Evolutionary conservation across 768 basidiomycete species (phyloP), one percentile per base, ranked within the genome.

Genomic region (Podaxis sp.): DNA sequence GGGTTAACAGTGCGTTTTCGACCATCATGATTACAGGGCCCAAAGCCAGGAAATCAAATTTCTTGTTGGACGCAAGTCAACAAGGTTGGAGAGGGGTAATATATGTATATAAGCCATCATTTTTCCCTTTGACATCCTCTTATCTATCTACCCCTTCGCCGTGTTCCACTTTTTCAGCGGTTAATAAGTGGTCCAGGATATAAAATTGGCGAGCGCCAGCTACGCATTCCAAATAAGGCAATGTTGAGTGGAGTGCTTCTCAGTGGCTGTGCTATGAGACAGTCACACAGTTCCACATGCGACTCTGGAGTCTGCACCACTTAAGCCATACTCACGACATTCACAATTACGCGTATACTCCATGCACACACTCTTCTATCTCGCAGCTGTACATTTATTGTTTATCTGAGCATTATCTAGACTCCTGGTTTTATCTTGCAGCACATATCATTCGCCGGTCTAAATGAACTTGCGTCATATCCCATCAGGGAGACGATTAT

Each of bases 171-270:
- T 46, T n/a, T 46, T 19, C 19, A 6, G 44, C 15, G 17, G 15
- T n/a, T 17, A 46, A 46, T 19, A 24, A 6, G 49, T 24, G 9
- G 49, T 51, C 24, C 5, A 24, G 7, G 11, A 22, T 3, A 24
- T 26, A 24, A 51, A 51, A 51, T 51, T 6, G 28, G 28, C 28
- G 24, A 15, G 49, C 49, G 26, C 49, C 22, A 26, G 17, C 30
- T 17, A 53, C 17, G 22, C 38, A 28, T 39, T 9, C 54, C 46
- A 56, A n/a, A 63, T 24, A 63, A 57, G 61, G 61, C 46, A 63
- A 63, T 63, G 61, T 63, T 63, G 61, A 57, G 5, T 39, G 26
- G 9, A 11, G 52, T 53, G 59, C 59, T 44, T 58, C n/a, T 28
- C n/a, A 22, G 38, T 63, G 61, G 61, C 61, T 56, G 46, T 63